Evolutionary conservation across 2,329 filamentous ascomycete species (phyloP).

Genomic region (Alternaria alternata): DNA sequence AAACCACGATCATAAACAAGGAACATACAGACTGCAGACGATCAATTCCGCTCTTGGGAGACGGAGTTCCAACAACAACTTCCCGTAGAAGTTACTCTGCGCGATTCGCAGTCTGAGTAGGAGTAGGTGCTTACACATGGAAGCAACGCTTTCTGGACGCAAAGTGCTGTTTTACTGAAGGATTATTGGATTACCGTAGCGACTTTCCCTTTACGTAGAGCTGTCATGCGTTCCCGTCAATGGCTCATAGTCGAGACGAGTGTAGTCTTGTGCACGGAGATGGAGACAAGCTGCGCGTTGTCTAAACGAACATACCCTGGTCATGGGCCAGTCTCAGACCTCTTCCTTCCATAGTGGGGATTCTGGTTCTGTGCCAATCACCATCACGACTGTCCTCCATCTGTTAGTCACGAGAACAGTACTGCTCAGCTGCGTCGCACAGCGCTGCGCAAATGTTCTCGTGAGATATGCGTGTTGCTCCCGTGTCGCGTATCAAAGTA

Average conservation of each 20-base stretch:
- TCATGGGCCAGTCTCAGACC: neutral
- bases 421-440: neutral
- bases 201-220: slow-evolving; percentile 3
- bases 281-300: slow-evolving; percentile 4
- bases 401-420: neutral
- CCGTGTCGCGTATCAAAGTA: neutral
- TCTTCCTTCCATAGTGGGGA: neutral
- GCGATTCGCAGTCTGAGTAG: neutral
- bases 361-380: neutral
- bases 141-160: neutral
- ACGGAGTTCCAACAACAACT: neutral
- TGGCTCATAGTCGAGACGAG: neutral
- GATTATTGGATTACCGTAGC: neutral
- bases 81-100: neutral
- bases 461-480: neutral
- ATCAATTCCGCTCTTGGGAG: neutral
- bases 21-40: neutral
- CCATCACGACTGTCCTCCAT: neutral
- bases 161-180: neutral
- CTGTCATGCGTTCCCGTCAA: neutral
- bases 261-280: slow-evolving; percentile 6
- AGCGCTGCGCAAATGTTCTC: neutral
- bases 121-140: neutral
- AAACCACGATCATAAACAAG: neutral
- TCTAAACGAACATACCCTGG: neutral